A percentile compares a stretch with the other conserved stretches of the same genome.
These are phyloP conservation scores for Taphrina flavorubra DNA, from an alignment of 1,139 yeast species.

Conservation along the genomic window DNA sequence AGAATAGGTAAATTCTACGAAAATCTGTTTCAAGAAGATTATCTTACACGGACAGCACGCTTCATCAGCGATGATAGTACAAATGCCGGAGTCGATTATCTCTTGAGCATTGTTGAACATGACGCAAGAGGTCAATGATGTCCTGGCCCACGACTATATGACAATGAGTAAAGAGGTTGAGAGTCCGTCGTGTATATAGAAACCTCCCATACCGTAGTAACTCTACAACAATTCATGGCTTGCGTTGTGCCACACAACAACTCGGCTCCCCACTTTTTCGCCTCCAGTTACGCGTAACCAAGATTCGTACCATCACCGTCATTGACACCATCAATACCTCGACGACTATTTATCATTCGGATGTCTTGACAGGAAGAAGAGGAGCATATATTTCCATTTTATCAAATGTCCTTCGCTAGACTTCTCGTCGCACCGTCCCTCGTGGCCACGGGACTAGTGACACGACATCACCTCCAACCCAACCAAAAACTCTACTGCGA, in stretches of 20 bases:
- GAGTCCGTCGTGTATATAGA: no score
- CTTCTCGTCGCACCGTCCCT: slow-evolving; percentile 30
- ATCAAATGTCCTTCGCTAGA: slow-evolving; percentile 37
- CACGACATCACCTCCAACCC: background rate
- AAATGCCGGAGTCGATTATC: slow-evolving; percentile 19
- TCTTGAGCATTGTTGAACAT: slow-evolving; percentile 2
- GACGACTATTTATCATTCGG: no score
- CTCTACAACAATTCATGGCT: slow-evolving; percentile 2
- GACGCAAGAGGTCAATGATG: background rate
- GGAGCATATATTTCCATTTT: no score
- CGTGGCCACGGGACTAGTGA: slow-evolving; percentile 16
- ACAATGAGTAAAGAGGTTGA: no score
- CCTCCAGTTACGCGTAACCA: background rate
- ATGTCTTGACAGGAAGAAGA: no score
- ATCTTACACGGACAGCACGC: background rate
- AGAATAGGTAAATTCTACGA: background rate
- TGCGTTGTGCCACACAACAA: background rate
- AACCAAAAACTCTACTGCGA: slow-evolving; percentile 6
- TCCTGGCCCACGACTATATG: background rate
- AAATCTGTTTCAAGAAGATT: background rate
- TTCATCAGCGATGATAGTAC: slow-evolving; percentile 12
- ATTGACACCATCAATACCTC: no score
- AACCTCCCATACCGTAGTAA: no score
- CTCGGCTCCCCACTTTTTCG: slow-evolving; percentile 20
- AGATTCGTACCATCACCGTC: slow-evolving; percentile 1